Percentiles rank a stretch among this genome's conserved stretches.
These are phyloP conservation scores for Cordyceps militaris DNA, from an alignment of 2,329 filamentous ascomycete species.

Conservation along the genomic window DNA sequence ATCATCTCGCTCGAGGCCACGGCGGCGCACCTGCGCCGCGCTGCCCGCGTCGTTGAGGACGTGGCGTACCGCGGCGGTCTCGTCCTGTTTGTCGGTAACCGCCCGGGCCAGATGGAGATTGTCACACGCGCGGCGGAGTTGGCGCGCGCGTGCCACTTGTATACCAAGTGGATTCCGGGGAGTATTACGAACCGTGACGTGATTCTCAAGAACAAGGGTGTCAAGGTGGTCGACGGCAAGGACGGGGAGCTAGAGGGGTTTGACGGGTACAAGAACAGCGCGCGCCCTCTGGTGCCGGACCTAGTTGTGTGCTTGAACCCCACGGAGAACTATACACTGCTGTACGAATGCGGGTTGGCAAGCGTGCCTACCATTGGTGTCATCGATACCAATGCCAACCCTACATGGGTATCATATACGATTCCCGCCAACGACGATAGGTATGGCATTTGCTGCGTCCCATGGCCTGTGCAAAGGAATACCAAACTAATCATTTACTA, in stretches of 20 bases:
- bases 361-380: slow-evolving; percentile 91
- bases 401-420: slow-evolving; percentile 90
- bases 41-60: slow-evolving; percentile 85
- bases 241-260: slow-evolving; percentile 59
- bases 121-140: slow-evolving; percentile 76
- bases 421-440: slow-evolving; percentile 97
- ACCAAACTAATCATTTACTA: slow-evolving; percentile 31
- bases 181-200: slow-evolving; percentile 88
- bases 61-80: slow-evolving; percentile 76
- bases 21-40: slow-evolving; percentile 81
- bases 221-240: slow-evolving; percentile 69
- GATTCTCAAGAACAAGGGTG: slow-evolving; percentile 63
- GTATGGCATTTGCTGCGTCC: slow-evolving; percentile 35
- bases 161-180: slow-evolving; percentile 87
- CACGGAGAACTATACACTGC: slow-evolving; percentile 78
- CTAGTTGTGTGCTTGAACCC: slow-evolving; percentile 90
- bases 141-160: slow-evolving; percentile 76
- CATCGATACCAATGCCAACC: slow-evolving; percentile 88
- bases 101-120: slow-evolving; percentile 70
- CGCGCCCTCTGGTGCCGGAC: slow-evolving; percentile 71
- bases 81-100: slow-evolving; percentile 84
- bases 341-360: slow-evolving; percentile 85
- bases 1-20: slow-evolving; percentile 89
- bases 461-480: neutral
- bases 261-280: slow-evolving; percentile 54